Evolutionary conservation across 2,329 filamentous ascomycete species (phyloP).

Genomic region (Bertia moriformis): DNA sequence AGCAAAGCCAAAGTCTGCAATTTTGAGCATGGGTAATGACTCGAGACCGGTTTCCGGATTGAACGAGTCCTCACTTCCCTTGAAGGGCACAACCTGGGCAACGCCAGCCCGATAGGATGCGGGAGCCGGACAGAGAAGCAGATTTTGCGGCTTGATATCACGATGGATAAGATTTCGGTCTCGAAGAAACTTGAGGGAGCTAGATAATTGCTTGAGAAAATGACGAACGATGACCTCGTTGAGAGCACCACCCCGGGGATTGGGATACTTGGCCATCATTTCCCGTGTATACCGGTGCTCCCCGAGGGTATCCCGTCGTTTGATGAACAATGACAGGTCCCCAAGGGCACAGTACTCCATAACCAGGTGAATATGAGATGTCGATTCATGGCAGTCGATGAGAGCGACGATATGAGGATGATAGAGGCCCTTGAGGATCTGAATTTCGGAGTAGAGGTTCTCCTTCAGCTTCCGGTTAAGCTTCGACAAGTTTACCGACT

Average conservation of each 20-base stretch:
- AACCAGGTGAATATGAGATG: constrained; percentile 81
- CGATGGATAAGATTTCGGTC: constrained; percentile 81
- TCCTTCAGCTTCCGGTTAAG: constrained; percentile 93
- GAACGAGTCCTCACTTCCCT: constrained; percentile 64
- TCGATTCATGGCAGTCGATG: constrained; percentile 81
- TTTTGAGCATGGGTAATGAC: constrained; percentile 87
- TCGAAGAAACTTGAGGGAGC: constrained; percentile 78
- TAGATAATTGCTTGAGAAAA: constrained; percentile 87
- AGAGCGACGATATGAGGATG: constrained; percentile 95
- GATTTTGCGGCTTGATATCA: constrained; percentile 93
- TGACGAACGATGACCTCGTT: constrained; percentile 94
- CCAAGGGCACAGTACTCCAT: constrained; percentile 98
- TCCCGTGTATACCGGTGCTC: constrained; percentile 72
- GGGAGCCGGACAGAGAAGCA: constrained; percentile 72
- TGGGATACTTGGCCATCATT: constrained; percentile 88
- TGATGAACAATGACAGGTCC: constrained; percentile 89
- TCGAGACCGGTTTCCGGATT: constrained; percentile 68
- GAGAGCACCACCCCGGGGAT: constrained; percentile 66
- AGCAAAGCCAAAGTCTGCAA: constrained; percentile 97
- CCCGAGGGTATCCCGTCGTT: constrained; percentile 70
- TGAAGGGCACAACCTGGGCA: constrained; percentile 50
- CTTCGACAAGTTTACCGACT: constrained; percentile 81
- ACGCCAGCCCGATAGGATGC: constrained; percentile 48
- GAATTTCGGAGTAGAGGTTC: constrained; percentile 87
- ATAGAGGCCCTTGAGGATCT: constrained; percentile 82